Evolutionary conservation across 2,329 filamentous ascomycete genomes (phyloP).

Genomic region (Pseudogymnoascus sp.): DNA sequence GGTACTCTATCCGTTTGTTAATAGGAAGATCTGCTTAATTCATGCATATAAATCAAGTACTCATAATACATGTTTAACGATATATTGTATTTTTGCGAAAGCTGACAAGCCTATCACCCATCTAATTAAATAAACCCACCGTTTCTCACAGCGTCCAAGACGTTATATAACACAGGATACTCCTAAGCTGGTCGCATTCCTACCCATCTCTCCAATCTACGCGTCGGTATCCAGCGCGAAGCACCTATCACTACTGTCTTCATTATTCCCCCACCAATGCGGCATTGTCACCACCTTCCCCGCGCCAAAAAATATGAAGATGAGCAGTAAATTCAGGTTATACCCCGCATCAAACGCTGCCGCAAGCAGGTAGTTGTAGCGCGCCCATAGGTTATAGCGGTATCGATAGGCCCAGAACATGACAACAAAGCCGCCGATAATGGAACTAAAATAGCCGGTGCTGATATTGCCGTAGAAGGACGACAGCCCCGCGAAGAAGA

Average conservation of each 20-base stretch:
- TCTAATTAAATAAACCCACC: not conserved
- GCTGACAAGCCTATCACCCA: not conserved
- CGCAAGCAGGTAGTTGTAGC: constrained; percentile 53
- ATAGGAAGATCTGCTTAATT: not conserved
- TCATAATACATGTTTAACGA: not conserved
- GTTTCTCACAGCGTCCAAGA: not conserved
- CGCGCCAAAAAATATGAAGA: constrained; percentile 52
- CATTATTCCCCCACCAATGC: constrained; percentile 57
- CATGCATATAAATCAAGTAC: not conserved
- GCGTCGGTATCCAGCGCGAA: constrained; percentile 38
- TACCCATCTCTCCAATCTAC: not conserved
- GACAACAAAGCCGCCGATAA: constrained; percentile 52
- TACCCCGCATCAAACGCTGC: constrained; percentile 55
- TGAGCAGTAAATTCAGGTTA: constrained; percentile 52
- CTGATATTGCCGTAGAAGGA: constrained; percentile 54
- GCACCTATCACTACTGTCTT: constrained; percentile 46
- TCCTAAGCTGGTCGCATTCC: not conserved
- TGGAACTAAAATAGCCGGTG: constrained; percentile 48
- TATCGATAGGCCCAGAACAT: constrained; percentile 51
- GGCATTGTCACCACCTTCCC: constrained; percentile 50
- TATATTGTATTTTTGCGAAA: not conserved
- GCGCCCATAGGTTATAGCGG: constrained; percentile 48
- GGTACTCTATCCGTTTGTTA: not conserved
- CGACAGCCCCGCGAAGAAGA: constrained; percentile 49
- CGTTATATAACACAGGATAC: not conserved